phyloP scores from a whole-genome alignment of 1,284 basidiomycete genomes.

The Fomitopsis pinicola region DNA sequence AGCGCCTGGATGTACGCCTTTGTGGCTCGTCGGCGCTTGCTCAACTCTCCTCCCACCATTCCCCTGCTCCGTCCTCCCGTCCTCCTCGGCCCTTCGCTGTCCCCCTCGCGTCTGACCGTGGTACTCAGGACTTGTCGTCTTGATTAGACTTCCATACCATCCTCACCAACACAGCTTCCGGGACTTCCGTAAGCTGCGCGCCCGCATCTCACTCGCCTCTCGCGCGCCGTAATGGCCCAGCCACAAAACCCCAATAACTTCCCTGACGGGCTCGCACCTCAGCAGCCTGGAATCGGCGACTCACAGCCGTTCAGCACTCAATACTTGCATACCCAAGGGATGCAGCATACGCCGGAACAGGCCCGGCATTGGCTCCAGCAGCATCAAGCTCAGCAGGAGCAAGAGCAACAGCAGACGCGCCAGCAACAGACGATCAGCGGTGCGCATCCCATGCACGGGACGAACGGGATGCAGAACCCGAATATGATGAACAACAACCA shows the following conservation, averaged over 20 bases:
- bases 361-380: constrained; percentile 49
- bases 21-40: constrained; percentile 16
- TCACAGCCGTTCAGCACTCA: constrained; percentile 34
- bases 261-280: constrained; percentile 37
- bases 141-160: constrained; percentile 22
- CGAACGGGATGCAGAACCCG: not conserved
- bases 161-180: constrained; percentile 7
- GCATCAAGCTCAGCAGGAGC: constrained; percentile 31
- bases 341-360: constrained; percentile 43
- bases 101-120: constrained; percentile 7
- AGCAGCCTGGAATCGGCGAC: constrained; percentile 30
- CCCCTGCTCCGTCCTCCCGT: constrained; percentile 17
- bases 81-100: constrained; percentile 15
- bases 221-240: constrained; percentile 8
- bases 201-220: constrained; percentile 15
- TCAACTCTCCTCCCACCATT: constrained; percentile 25
- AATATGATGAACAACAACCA: constrained; percentile 25
- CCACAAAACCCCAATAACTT: constrained; percentile 31
- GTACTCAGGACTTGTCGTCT: constrained; percentile 12
- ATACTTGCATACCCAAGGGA: constrained; percentile 30
- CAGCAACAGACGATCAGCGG: constrained; percentile 27
- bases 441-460: not conserved
- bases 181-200: constrained; percentile 7
- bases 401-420: constrained; percentile 28
- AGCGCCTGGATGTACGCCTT: constrained; percentile 10